Evolutionary conservation across 2,329 filamentous ascomycete species (phyloP), one percentile per base, ranked within the genome.

Genomic region (Onygenales sp.): DNA sequence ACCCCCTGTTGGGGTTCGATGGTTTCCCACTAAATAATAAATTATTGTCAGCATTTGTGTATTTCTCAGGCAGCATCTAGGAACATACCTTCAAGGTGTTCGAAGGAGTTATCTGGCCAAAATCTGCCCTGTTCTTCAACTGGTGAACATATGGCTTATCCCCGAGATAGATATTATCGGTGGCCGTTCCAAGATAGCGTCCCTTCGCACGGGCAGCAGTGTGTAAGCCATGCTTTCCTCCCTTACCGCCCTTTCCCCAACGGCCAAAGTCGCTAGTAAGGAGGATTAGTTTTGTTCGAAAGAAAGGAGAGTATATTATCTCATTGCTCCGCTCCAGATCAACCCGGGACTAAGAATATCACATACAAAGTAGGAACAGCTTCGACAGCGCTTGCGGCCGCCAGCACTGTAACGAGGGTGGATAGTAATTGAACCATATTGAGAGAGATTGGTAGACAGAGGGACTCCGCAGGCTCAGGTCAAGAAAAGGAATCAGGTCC

Each of bases 21-120:
- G 56, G 75, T 72, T 55, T 83, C 74, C 82, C 82, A 87, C 74
- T 82, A 59, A 49, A 51, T 51, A 10, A 52, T 50, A 14, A 47
- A 34, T 42, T 52, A n/a, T 33, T 39, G 33, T 40, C 10, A 32
- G 17, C 42, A 33, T 47, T 47, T 8, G 40, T 49, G 21, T 27
- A 32, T 52, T 17, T 46, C 27, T 37, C 47, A 50, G 47, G 40
- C 46, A 36, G 17, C 10, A 34, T 36, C 37, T 31, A 17, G 17
- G 17, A 34, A 40, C 60, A 40, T 52, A 68, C 68, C 63, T 81
- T 81, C 65, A 82, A 78, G 2, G 77, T 75, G 63, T 87, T 87
- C 48, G 78, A 80, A 0, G 83, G 81, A 0, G 83, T 85, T 31
- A 85, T 74, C 64, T 83, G 77, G 34, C 83, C 84, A 60, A 86